A percentile compares a stretch with the other conserved stretches of the same genome.
Evolutionary conservation across 75 land plant genomes (phyloP).

Genomic region (Selaginella moellendorffii): DNA sequence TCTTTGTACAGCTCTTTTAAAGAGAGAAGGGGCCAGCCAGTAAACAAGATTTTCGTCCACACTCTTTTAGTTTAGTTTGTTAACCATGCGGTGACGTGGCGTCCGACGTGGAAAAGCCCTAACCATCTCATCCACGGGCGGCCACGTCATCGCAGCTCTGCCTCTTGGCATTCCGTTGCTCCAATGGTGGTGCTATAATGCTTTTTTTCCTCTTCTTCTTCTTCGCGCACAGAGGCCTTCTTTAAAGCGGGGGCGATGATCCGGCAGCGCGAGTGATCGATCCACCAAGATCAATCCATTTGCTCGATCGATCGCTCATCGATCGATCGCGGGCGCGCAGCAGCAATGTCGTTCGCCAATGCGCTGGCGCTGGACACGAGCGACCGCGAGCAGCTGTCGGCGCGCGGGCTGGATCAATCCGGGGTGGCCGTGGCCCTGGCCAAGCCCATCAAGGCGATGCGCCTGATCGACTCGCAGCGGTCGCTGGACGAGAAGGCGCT

Average conservation of each 20-base stretch:
- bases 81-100: neutral
- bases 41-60: too few species aligned
- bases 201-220: too few species aligned
- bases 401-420: neutral
- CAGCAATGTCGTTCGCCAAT: neutral
- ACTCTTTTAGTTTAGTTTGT: too few species aligned
- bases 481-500: neutral
- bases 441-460: neutral
- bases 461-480: neutral
- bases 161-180: neutral
- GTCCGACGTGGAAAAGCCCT: neutral
- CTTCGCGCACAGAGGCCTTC: too few species aligned
- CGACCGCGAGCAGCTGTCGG: neutral
- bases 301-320: too few species aligned
- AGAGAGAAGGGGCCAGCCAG: too few species aligned
- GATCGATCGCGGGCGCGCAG: too few species aligned
- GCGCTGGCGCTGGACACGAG: neutral
- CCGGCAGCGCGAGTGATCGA: too few species aligned
- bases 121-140: neutral
- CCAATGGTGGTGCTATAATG: too few species aligned
- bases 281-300: too few species aligned
- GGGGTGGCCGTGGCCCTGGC: too few species aligned
- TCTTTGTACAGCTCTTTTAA: conserved; percentile 70
- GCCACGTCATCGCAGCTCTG: neutral
- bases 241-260: too few species aligned